Evolutionary conservation across 2,329 filamentous ascomycete genomes (phyloP), one percentile per base, ranked within the genome.

Genomic region (Teratosphaeria nubilosa): DNA sequence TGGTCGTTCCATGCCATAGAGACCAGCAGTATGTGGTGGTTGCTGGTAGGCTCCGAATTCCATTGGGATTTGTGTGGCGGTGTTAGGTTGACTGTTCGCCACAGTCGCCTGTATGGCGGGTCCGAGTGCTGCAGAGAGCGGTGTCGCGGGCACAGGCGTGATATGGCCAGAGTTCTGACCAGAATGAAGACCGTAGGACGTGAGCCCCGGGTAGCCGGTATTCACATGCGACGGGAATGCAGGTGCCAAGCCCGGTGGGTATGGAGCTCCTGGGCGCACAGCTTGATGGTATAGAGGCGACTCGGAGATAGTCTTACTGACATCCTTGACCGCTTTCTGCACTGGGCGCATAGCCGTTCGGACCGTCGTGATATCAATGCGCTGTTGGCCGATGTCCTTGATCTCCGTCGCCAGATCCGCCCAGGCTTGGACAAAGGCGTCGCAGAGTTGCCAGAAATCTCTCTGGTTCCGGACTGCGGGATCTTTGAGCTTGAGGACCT

Each of bases 51-150:
- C 50, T 24, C 37, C 53, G 20, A 16, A 53, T 13, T 52, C 56
- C 56, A 56, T 51, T 14, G 61, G 55, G n/a, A 60, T 60, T 25
- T 55, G 53, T 30, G 56, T 41, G 24, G 57, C 56, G 7, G 60
- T 60, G 22, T 62, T 25, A 53, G 63, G 48, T 54, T 63, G 56
- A 61, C 64, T 62, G n/a, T 48, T 48, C 16, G 63, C 59, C 6
- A 96, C 86, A 0, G 90, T 96, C 0, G 91, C 41, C 73, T 95
- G 91, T 57, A 91, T 89, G 22, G 91, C 91, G 5, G 91, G 90
- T 0, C 91, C 92, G 5, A 96, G 79, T 1, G 91, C 91, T 16
- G 91, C 91, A 66, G 89, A 94, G 61, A 96, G 82, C 7, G 92
- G 91, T 1, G 91, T 96, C 67, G 94, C 90, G 9, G 91, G 91